These are phyloP conservation scores for Verticillium nubilum DNA, from an alignment of 2,329 filamentous ascomycete species.

Conservation along the genomic window DNA sequence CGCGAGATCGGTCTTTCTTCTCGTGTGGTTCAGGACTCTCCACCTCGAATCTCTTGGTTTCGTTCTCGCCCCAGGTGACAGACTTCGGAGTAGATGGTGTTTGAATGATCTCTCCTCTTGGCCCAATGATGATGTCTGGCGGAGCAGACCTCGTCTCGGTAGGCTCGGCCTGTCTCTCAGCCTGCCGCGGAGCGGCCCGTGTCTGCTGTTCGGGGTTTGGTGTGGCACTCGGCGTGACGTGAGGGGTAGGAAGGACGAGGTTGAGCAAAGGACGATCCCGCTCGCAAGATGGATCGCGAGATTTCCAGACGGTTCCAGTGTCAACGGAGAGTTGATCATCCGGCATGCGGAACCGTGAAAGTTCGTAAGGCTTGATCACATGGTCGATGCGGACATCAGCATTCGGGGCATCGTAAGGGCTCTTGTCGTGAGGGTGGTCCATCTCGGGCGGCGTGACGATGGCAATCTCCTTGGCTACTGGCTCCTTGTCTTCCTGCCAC, in stretches of 20 bases:
- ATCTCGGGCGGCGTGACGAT: slow-evolving; percentile 53
- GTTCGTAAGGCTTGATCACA: slow-evolving; percentile 47
- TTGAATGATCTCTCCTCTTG: slow-evolving; percentile 36
- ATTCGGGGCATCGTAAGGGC: slow-evolving; percentile 51
- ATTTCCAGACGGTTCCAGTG: slow-evolving; percentile 29
- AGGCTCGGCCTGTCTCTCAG: slow-evolving; percentile 9
- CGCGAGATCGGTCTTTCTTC: slow-evolving; percentile 16
- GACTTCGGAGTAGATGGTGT: slow-evolving; percentile 44
- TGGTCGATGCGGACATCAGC: slow-evolving; percentile 61
- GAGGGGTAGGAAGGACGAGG: slow-evolving; percentile 55
- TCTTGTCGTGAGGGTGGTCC: slow-evolving; percentile 38
- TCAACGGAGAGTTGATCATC: slow-evolving; percentile 17
- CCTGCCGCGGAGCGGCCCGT: slow-evolving; percentile 12
- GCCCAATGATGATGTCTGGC: slow-evolving; percentile 30
- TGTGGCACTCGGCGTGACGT: slow-evolving; percentile 37
- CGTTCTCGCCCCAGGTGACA: slow-evolving; percentile 61
- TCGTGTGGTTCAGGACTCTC: slow-evolving; percentile 47
- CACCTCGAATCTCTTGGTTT: slow-evolving; percentile 58
- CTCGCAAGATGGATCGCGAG: slow-evolving; percentile 48
- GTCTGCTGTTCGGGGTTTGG: slow-evolving; percentile 15
- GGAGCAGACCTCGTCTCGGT: not conserved
- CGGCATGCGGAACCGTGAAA: slow-evolving; percentile 29
- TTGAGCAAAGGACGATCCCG: slow-evolving; percentile 54
- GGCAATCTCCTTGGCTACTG: slow-evolving; percentile 22
- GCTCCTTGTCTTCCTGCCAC: slow-evolving; percentile 36